Conservation (phyloP, 192 early-diverging fungal genomes). For the Entomortierella parvispora region DNA sequence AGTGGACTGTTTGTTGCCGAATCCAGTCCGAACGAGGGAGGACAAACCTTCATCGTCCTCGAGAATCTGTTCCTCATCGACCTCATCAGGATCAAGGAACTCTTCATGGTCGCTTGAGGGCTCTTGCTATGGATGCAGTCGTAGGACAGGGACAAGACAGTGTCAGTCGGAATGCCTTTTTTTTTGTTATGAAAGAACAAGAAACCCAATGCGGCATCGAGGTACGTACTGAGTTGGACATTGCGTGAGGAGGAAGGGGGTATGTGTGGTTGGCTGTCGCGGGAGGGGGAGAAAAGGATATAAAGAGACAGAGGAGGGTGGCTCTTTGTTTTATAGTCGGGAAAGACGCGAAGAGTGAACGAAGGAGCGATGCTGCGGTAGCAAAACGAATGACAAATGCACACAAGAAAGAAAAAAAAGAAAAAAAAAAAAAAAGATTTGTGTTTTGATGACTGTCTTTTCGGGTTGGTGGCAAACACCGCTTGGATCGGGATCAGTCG, state of each 20-base stretch:
- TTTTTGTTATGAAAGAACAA: too few species aligned
- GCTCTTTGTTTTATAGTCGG: not conserved
- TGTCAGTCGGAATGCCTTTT: not conserved
- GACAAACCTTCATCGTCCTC: constrained; percentile 56
- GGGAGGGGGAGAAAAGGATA: not conserved
- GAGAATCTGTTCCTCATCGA: constrained; percentile 60
- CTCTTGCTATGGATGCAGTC: constrained; percentile 28
- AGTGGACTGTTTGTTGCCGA: not conserved
- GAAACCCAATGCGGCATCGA: not conserved
- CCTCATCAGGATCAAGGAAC: constrained; percentile 61
- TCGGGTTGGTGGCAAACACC: too few species aligned
- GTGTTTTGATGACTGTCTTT: not conserved
- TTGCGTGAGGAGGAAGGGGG: too few species aligned
- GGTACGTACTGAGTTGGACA: constrained; percentile 8
- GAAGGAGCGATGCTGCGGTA: too few species aligned
- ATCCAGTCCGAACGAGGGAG: constrained; percentile 14
- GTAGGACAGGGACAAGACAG: constrained; percentile 10
- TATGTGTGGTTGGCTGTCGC: not conserved
- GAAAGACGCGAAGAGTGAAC: not conserved
- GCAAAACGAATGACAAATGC: too few species aligned
- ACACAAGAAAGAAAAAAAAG: not conserved
- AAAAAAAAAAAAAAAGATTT: not conserved
- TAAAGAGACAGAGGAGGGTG: not conserved
- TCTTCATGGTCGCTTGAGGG: constrained; percentile 57
- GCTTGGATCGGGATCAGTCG: too few species aligned